Evolutionary conservation across 768 basidiomycete genomes (phyloP), one percentile per base, ranked within the genome.

Genomic region (Mrakia hoshinonis): DNA sequence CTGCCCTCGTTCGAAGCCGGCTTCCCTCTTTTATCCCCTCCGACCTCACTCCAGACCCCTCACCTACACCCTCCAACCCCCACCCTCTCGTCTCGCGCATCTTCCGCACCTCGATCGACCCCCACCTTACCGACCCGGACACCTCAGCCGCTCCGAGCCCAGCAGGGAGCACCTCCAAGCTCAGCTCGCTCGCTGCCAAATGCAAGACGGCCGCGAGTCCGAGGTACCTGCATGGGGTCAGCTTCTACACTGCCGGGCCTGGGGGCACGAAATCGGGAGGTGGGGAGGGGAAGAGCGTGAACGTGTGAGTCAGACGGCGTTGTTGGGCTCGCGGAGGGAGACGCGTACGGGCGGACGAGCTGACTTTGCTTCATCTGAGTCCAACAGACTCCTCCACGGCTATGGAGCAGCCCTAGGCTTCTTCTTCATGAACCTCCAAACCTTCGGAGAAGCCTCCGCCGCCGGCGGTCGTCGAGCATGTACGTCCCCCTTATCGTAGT

Each of bases 321-420:
- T 58, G 10, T 13, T 9, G 22, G 3, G n/a, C 20, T 51, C 49
- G 20, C 49, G 18, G 20, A 9, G 7, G 1, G 49, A 18, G 48
- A 52, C 1, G 6, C 51, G 2, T 29, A 29, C 51, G n/a, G 29
- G 51, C 51, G n/a, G n/a, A 52, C n/a, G n/a, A n/a, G n/a, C n/a
- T 22, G 6, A 1, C 20, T 7, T 51, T n/a, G 22, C 4, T 24
- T 29, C 29, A 10, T 3, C 29, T 24, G 22, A 13, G 2, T 0
- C 10, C 0, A 7, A 11, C 55, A 58, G 55, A 15, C 29, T 58
- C 5, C 12, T 61, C 2, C 93, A 93, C 73, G 93, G 93, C 7
- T 96, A 96, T 76, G 93, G 93, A 43, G 93, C 94, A 2, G 93
- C 92, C 18, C 83, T 95, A 36, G 94, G 90, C 0, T 72, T 70